Conservation (phyloP, 306 rosid species). For the Corylus heterophylla region DNA sequence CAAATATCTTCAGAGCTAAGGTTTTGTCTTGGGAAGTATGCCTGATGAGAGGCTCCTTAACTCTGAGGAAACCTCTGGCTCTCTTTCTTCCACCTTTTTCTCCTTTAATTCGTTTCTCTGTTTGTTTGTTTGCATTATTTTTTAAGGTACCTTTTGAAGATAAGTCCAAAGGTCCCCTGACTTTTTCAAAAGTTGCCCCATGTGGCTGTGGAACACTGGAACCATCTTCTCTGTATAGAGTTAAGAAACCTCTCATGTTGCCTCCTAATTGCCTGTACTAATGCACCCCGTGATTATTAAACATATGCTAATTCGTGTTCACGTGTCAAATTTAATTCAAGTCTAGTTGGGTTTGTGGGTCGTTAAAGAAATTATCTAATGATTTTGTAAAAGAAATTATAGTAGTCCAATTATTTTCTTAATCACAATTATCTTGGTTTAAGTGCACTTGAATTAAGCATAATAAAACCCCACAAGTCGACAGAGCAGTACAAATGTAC, state of each 20-base stretch:
- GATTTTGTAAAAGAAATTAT: too few relatives aligned
- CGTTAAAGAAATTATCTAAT: too few relatives aligned
- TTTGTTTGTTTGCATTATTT: slow-evolving; percentile 8
- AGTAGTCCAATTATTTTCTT: too few relatives aligned
- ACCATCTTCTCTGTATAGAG: background rate
- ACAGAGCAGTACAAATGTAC: background rate
- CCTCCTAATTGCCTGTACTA: background rate
- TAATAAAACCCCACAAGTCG: background rate
- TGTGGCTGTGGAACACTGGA: background rate
- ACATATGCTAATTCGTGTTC: too few relatives aligned
- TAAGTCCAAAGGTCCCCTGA: background rate
- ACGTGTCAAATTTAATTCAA: too few relatives aligned
- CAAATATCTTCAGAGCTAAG: background rate
- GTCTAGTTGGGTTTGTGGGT: too few relatives aligned
- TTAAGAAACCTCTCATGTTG: background rate
- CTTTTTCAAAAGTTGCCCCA: slow-evolving; percentile 11
- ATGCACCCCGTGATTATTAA: background rate
- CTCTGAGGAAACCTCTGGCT: background rate
- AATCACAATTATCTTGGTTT: too few relatives aligned
- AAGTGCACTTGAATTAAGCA: background rate
- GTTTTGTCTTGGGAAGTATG: background rate
- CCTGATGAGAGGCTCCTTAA: background rate
- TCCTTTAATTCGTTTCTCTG: too few relatives aligned
- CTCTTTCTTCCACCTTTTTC: background rate
- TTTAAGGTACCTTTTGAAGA: background rate